These are phyloP conservation scores for Spatholobus suberectus DNA, from an alignment of 306 rosid species.

Conservation along the genomic window DNA sequence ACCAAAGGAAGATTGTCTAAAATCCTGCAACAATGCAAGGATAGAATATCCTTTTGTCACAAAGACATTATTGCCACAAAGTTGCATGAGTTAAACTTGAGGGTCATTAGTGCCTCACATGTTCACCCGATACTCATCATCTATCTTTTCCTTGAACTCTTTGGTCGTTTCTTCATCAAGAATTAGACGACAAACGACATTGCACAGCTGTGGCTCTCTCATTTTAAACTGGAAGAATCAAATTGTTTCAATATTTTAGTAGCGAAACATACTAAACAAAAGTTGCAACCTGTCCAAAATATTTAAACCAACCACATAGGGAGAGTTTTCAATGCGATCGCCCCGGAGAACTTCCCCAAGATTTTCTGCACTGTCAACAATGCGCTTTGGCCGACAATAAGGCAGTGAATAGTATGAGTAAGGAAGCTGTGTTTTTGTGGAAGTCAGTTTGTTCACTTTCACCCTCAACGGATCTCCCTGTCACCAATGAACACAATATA, in stretches of 20 bases:
- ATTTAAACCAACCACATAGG: constrained; percentile 42
- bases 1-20: constrained; percentile 44
- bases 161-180: neutral
- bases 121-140: constrained; percentile 41
- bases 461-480: constrained; percentile 37
- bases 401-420: constrained; percentile 45
- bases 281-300: neutral
- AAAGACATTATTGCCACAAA: neutral
- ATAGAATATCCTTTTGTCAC: constrained; percentile 3
- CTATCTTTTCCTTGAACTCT: constrained; percentile 36
- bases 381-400: constrained; percentile 29
- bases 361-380: constrained; percentile 35
- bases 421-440: constrained; percentile 41
- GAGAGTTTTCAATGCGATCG: constrained; percentile 42
- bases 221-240: constrained; percentile 32
- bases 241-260: constrained; percentile 1
- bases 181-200: constrained; percentile 28
- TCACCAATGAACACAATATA: constrained; percentile 23
- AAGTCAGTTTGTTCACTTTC: constrained; percentile 35
- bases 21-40: constrained; percentile 40
- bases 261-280: neutral
- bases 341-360: constrained; percentile 43
- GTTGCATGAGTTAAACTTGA: constrained; percentile 2
- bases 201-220: constrained; percentile 42
- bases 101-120: constrained; percentile 36